A percentile compares a stretch with the other conserved stretches of the same genome.
Evolutionary conservation across 2,329 filamentous ascomycete genomes (phyloP).

Genomic region (Cercospora sp.): DNA sequence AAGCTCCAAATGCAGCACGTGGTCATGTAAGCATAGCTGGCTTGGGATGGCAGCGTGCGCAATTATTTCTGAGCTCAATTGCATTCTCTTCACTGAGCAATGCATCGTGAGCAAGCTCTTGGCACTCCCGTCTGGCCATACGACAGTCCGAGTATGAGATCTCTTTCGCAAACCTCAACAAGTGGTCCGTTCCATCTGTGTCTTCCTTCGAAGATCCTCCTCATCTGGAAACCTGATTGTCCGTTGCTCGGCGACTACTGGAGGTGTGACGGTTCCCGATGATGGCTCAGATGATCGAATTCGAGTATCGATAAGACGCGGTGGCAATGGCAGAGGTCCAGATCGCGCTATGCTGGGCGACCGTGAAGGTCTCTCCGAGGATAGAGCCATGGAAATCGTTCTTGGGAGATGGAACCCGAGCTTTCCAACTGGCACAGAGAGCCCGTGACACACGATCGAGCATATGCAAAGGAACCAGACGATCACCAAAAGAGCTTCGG

Average conservation of each 20-base stretch:
- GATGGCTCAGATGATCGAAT: slow-evolving; percentile 1
- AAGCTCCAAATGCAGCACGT: slow-evolving; percentile 1
- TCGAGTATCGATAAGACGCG: neutral
- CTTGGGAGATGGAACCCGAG: slow-evolving; percentile 62
- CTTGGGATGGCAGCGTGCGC: neutral
- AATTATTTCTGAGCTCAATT: neutral
- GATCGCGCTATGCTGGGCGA: slow-evolving; percentile 25
- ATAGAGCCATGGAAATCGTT: slow-evolving; percentile 60
- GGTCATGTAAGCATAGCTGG: neutral
- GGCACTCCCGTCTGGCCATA: neutral
- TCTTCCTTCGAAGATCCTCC: neutral
- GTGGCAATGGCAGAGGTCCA: neutral
- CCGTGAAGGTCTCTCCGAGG: slow-evolving; percentile 40
- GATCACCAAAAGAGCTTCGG: slow-evolving; percentile 68
- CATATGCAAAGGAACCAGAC: slow-evolving; percentile 86
- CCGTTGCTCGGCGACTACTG: slow-evolving; percentile 28
- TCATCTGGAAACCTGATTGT: slow-evolving; percentile 39
- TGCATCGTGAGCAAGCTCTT: neutral
- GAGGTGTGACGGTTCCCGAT: slow-evolving; percentile 18
- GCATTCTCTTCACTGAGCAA: neutral
- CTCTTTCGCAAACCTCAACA: neutral
- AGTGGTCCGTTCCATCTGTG: neutral
- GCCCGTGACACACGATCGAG: slow-evolving; percentile 80
- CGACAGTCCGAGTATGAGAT: neutral
- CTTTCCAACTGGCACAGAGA: slow-evolving; percentile 77